Evolutionary conservation across 2,329 filamentous ascomycete genomes (phyloP).

Genomic region (Sarocladium oryzae): DNA sequence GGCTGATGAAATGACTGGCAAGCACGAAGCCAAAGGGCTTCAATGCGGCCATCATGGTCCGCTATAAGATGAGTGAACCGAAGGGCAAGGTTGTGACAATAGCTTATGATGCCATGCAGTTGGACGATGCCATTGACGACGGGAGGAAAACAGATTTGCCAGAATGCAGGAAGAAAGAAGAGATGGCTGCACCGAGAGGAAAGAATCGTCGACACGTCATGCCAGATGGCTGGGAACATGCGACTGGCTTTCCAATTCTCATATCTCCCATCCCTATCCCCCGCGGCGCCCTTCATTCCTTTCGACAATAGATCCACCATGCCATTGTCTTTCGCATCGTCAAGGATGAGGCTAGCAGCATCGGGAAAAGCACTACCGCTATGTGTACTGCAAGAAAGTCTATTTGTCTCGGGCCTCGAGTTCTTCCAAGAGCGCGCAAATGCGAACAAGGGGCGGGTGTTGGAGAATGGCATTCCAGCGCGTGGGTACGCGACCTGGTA

Average conservation of each 20-base stretch:
- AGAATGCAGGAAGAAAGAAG: slow-evolving; percentile 3
- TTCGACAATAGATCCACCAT: background rate
- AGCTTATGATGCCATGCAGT: background rate
- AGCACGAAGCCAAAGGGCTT: slow-evolving; percentile 11
- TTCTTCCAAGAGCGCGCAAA: background rate
- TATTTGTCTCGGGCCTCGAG: background rate
- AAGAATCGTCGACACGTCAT: slow-evolving; percentile 1
- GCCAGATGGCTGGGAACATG: slow-evolving; percentile 6
- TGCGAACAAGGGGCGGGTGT: slow-evolving; percentile 3
- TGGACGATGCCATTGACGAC: background rate
- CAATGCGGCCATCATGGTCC: slow-evolving; percentile 4
- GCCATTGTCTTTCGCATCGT: slow-evolving; percentile 3
- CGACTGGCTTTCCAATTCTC: background rate
- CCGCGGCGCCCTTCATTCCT: slow-evolving; percentile 8
- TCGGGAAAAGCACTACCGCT: background rate
- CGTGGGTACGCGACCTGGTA: background rate
- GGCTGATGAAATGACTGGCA: background rate
- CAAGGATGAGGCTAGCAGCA: background rate
- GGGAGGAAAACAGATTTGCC: background rate
- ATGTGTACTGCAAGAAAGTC: background rate
- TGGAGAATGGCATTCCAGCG: slow-evolving; percentile 14
- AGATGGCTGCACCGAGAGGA: background rate
- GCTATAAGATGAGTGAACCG: background rate
- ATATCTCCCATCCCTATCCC: slow-evolving; percentile 6
- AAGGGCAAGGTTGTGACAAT: background rate